Base-by-base conservation (phyloP, 83 land plant genomes). In the Diphasiastrum complanatum region DNA sequence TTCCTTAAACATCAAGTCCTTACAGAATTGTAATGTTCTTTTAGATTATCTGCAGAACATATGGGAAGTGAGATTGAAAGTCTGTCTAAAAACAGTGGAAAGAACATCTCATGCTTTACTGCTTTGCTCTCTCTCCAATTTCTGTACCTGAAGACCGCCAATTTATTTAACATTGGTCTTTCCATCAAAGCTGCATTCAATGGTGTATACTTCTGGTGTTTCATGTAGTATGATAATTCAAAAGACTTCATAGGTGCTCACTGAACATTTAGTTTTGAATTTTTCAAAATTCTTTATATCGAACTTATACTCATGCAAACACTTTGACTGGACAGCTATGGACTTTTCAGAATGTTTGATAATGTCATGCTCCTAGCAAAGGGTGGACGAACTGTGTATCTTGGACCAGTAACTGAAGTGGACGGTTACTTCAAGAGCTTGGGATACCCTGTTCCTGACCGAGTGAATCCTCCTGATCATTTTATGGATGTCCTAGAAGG, bases 381-480 rank as follows among this genome's bases (percentile, higher is more conserved):
- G 65, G 97, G 97, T 45, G 99, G 99, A 20, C 63, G 80, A 30
- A 80, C 89, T 31, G 97, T 75, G 0, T 95, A 95, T 61, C 79
- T 86, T 57, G 99, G 99, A 35, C 79, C 99, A 23, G 85, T 77
- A 41, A 77, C 72, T 48, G 83, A 86, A 60, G 85, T 80, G 29
- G 99, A 95, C 77, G 81, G 75, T 41, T 95, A 89, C 71, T 95
- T 95, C 65, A 24, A 80, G 24, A 60, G 67, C 34, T 72, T 89
- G 55, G 97, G 97, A 1, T 79, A 86, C 60, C 59, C 26, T 62
- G 85, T 95, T 26, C 99, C 99, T n/a, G 97, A 86, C 18, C 89
- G 99, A 51, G 75, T 95, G 36, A 95, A 89, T 61, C 99, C 99
- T 33, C 99, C 99, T 14, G 99, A 95, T 48, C 66, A 95, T 69